Conservation (phyloP, 768 basidiomycete genomes). For the Exidia glandulosa region DNA sequence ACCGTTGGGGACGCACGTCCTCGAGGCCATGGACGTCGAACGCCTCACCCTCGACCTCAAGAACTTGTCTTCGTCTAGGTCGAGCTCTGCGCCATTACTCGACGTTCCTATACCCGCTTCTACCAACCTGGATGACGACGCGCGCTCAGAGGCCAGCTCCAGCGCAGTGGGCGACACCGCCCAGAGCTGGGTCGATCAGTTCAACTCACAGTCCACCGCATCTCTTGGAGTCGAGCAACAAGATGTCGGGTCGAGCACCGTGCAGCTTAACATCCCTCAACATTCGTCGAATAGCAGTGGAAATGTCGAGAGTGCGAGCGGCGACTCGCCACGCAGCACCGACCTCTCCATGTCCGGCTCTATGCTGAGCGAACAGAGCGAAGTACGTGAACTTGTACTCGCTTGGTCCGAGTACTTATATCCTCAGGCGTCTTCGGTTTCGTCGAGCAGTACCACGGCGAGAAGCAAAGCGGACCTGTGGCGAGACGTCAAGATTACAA, state of each 20-base stretch:
- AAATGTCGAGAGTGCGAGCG: background rate
- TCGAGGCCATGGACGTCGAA: slow-evolving; percentile 72
- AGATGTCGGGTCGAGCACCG: slow-evolving; percentile 8
- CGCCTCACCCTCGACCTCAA: slow-evolving; percentile 47
- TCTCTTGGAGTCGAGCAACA: slow-evolving; percentile 14
- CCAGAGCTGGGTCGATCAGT: slow-evolving; percentile 35
- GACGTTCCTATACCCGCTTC: slow-evolving; percentile 24
- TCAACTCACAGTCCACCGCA: slow-evolving; percentile 13
- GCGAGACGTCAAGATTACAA: slow-evolving; percentile 85
- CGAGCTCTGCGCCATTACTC: slow-evolving; percentile 23
- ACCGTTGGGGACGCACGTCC: slow-evolving; percentile 32
- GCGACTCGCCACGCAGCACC: background rate
- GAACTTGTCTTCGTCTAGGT: slow-evolving; percentile 7
- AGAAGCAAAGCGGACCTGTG: slow-evolving; percentile 76
- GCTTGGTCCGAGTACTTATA: slow-evolving; percentile 6
- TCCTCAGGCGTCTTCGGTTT: slow-evolving; percentile 6
- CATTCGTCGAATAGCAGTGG: slow-evolving; percentile 1
- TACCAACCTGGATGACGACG: slow-evolving; percentile 18
- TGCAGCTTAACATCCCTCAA: background rate
- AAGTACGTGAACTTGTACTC: slow-evolving; percentile 20
- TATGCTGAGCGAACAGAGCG: slow-evolving; percentile 19
- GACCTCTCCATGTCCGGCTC: slow-evolving; percentile 27
- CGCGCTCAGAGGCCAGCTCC: slow-evolving; percentile 34
- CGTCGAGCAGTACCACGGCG: slow-evolving; percentile 11
- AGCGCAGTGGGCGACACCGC: slow-evolving; percentile 23